Evolutionary conservation across 306 rosid genomes (phyloP).

Genomic region (Pterocarpus santalinus): DNA sequence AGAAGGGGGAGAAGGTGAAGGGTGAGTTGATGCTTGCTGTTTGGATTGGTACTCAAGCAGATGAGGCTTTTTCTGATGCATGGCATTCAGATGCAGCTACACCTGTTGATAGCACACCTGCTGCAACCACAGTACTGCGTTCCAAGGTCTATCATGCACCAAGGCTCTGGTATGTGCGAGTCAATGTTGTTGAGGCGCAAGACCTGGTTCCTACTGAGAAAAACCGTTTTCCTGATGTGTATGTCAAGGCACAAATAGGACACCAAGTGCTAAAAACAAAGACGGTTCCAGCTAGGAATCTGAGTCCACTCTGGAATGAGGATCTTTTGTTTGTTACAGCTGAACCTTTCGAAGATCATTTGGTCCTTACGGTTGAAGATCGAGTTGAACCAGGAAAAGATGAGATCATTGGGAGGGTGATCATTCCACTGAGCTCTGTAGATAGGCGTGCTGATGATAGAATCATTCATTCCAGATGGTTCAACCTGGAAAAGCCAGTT

Average conservation of each 20-base stretch:
- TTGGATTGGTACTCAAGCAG: constrained; percentile 97
- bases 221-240: constrained; percentile 58
- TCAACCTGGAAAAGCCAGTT: constrained; percentile 58
- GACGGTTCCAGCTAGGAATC: constrained; percentile 54
- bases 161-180: constrained; percentile 80
- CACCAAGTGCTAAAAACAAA: constrained; percentile 62
- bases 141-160: constrained; percentile 81
- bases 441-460: constrained; percentile 64
- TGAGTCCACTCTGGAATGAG: constrained; percentile 59
- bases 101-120: constrained; percentile 60
- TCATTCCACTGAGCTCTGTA: constrained; percentile 49
- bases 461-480: constrained; percentile 61
- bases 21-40: constrained; percentile 94
- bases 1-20: constrained; percentile 77
- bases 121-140: constrained; percentile 55
- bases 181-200: constrained; percentile 66
- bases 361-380: constrained; percentile 55
- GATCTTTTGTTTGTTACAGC: constrained; percentile 64
- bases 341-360: constrained; percentile 64
- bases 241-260: constrained; percentile 58
- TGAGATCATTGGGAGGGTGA: constrained; percentile 59
- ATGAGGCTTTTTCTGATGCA: constrained; percentile 88
- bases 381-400: constrained; percentile 59
- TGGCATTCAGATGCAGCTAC: constrained; percentile 89
- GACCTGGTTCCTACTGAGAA: constrained; percentile 59